phyloP scores from a whole-genome alignment of 257 asterid genomes.

The Petrea volubilis region DNA sequence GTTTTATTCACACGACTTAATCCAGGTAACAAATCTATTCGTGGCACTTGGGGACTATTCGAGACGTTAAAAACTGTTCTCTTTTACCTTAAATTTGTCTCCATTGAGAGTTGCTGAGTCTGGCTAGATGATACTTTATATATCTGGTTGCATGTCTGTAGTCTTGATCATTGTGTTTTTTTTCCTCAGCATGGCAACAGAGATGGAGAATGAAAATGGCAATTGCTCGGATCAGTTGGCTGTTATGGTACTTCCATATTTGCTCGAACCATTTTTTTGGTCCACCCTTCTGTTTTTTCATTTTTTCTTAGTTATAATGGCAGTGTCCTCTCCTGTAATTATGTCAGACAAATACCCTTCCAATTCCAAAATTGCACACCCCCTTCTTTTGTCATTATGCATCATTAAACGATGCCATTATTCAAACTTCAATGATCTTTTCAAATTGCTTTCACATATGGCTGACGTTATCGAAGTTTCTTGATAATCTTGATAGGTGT shows the following conservation, averaged over 20 bases:
- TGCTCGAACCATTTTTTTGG: conserved; percentile 8
- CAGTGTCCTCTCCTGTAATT: neutral
- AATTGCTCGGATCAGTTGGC: conserved; percentile 27
- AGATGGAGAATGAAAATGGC: conserved; percentile 17
- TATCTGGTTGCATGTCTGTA: conserved; percentile 16
- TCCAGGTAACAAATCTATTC: no score
- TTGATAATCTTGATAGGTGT: no score
- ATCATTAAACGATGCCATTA: no score
- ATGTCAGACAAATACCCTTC: no score
- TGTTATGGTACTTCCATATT: conserved; percentile 25
- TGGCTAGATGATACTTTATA: neutral
- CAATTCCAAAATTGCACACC: no score
- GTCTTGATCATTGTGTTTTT: conserved; percentile 1
- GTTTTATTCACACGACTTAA: no score
- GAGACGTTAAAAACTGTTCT: neutral
- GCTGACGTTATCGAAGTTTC: no score
- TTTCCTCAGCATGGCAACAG: conserved; percentile 27
- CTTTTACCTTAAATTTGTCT: neutral
- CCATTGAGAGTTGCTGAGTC: neutral
- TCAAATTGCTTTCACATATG: no score
- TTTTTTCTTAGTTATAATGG: neutral
- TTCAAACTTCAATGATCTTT: no score
- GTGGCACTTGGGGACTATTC: neutral
- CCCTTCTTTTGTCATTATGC: no score
- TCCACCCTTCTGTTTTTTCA: neutral